Base-by-base conservation (phyloP, 106 monocot genomes). In the Platanthera zijinensis region DNA sequence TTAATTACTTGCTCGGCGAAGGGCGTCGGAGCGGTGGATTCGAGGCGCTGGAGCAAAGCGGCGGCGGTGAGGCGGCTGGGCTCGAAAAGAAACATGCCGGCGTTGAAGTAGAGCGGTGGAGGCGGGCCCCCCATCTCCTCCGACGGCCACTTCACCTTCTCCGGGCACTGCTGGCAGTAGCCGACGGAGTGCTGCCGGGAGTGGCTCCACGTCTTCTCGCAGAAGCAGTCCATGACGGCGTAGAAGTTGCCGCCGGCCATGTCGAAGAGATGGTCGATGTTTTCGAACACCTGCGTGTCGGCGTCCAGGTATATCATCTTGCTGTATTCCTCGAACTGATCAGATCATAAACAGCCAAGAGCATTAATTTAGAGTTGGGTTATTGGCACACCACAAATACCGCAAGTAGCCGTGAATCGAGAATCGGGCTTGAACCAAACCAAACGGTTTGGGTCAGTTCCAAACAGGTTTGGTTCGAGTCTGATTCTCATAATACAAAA, bases 141-240 rank as follows among this genome's bases (percentile, higher is more conserved):
- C 10, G n/a, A 50, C 1, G 90, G 88, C 93, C 88, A 93, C 39
- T 30, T 4, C 28, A 88, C 88, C 81, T 52, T 80, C 51, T 86
- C 86, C 3, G 93, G 90, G 72, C 90, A 86, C 75, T 90, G 93
- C 76, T 93, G 93, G 78, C 93, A 93, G 78, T 88, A 93, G 5
- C 85, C 90, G 47, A 93, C 74, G 5, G 57, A 62, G 76, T 90
- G 86, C 77, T 93, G 90, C 1, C 52, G 82, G 1, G 93, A 80
- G 78, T 93, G 87, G 78, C 84, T 84, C 93, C 93, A 93, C 8
- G 90, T 90, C 73, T 86, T 85, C 88, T 93, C 93, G 74, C 93
- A 93, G 84, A 88, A 93, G 75, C 90, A 93, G 75, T 93, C 93
- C 93, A 77, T 90, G 12, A 88, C 89, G 2, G 93, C 90, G 21